These are phyloP conservation scores for Boletus smithii DNA, from an alignment of 1,284 basidiomycete genomes.

Conservation along the genomic window DNA sequence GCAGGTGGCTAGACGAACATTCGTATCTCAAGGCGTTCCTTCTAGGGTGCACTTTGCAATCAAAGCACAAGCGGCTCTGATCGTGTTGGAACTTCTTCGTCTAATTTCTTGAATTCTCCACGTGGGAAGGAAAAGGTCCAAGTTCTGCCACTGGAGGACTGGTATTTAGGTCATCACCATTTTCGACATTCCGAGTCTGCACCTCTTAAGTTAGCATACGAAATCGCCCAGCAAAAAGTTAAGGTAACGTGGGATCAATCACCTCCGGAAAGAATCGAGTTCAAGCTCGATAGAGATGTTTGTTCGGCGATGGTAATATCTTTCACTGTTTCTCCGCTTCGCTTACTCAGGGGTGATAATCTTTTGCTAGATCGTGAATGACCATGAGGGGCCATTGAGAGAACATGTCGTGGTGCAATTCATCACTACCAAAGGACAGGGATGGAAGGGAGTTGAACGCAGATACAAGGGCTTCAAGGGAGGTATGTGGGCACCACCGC, in stretches of 20 bases:
- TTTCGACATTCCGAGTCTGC: constrained; percentile 14
- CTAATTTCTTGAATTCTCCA: constrained; percentile 21
- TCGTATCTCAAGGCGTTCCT: constrained; percentile 3
- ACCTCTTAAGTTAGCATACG: constrained; percentile 21
- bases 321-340: not conserved
- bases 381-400: constrained; percentile 8
- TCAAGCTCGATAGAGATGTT: constrained; percentile 22
- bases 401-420: constrained; percentile 28
- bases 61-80: constrained; percentile 11
- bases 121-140: constrained; percentile 10
- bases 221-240: constrained; percentile 6
- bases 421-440: not conserved
- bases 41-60: constrained; percentile 7
- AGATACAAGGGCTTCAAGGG: constrained; percentile 21
- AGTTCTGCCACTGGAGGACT: constrained; percentile 25
- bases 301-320: constrained; percentile 15
- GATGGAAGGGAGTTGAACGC: constrained; percentile 15
- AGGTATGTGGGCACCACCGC: constrained; percentile 17
- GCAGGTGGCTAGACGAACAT: not conserved
- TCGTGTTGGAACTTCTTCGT: constrained; percentile 30
- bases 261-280: constrained; percentile 10
- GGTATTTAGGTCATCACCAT: constrained; percentile 25
- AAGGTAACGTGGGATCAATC: constrained; percentile 12
- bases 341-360: not conserved
- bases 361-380: constrained; percentile 24